Base-by-base conservation (phyloP, 345 rosid genomes). In the Bruguiera gymnorhiza region DNA sequence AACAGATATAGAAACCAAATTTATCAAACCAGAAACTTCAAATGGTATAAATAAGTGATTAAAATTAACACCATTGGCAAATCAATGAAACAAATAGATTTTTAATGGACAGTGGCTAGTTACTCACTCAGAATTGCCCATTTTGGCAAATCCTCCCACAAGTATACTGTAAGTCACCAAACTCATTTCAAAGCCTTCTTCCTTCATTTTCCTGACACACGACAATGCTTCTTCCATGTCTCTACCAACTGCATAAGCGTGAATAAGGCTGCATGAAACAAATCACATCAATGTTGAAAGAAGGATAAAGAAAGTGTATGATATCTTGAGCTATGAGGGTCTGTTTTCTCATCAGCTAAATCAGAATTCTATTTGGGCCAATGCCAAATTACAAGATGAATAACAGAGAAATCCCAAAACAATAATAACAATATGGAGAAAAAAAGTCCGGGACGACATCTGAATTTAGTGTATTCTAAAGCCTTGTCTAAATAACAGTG, bases 161-260 rank as follows among this genome's bases (percentile, higher is more conserved):
- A 95, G 75, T 51, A 92, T 83, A 55, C 88, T 87, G 46, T 88
- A 90, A 67, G 99, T 92, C 74, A 95, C 99, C 84, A 95, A 79
- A 75, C 87, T 92, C 93, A 92, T 82, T 80, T 86, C 92, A 21
- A 95, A 73, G 30, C 90, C 89, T 73, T 92, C 97, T 82, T 89
- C 96, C 80, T 84, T 88, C 97, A 92, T 95, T 81, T 92, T 95
- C 80, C 97, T 86, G 69, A 84, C 91, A 80, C 99, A 95, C 51
- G 88, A 88, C 53, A 92, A 56, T 50, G 99, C 97, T 86, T 92
- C 99, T 60, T 92, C 97, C 97, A 95, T 92, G 86, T 95, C 97
- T 87, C 96, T 83, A 78, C 97, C 97, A 79, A 92, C 96, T 83
- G 97, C 89, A 81, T 92, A 95, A 65, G 97, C 97, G 85, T 89